These are phyloP conservation scores for Collariella sp. DNA, from an alignment of 495 filamentous ascomycete genomes.

Conservation along the genomic window DNA sequence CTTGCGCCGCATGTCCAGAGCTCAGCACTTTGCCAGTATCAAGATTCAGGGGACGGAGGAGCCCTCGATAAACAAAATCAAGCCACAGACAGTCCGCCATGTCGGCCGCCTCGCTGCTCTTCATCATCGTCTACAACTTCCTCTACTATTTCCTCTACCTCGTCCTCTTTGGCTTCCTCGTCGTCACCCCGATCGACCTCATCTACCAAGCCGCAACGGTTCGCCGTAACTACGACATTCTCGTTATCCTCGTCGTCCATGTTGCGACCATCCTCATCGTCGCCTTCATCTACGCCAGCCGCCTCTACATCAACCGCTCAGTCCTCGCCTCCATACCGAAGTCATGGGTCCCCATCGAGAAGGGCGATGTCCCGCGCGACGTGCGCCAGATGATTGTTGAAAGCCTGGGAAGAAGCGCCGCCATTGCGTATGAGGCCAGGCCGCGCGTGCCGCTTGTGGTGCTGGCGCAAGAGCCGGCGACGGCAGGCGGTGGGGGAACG, in stretches of 20 bases:
- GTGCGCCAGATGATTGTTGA: conserved; percentile 67
- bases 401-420: conserved; percentile 62
- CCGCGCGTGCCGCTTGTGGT: conserved; percentile 48
- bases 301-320: conserved; percentile 81
- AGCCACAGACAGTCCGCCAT: conserved; percentile 15
- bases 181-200: conserved; percentile 75
- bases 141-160: conserved; percentile 71
- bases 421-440: conserved; percentile 68
- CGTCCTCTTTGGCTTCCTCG: conserved; percentile 59
- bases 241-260: conserved; percentile 73
- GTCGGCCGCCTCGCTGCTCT: conserved; percentile 38
- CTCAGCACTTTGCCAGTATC: neutral
- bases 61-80: neutral
- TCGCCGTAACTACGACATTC: conserved; percentile 65
- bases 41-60: neutral
- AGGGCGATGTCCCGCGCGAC: conserved; percentile 62
- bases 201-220: conserved; percentile 66
- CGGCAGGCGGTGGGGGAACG: neutral
- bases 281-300: conserved; percentile 67
- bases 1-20: conserved; percentile 2
- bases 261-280: conserved; percentile 63
- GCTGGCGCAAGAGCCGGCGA: conserved; percentile 5
- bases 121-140: conserved; percentile 73
- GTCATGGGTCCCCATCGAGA: conserved; percentile 70
- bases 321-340: conserved; percentile 78